A percentile compares a stretch with the other conserved stretches of the same genome.
These are phyloP conservation scores for Castanopsis chinensis DNA, from an alignment of 306 rosid species.

Conservation along the genomic window DNA sequence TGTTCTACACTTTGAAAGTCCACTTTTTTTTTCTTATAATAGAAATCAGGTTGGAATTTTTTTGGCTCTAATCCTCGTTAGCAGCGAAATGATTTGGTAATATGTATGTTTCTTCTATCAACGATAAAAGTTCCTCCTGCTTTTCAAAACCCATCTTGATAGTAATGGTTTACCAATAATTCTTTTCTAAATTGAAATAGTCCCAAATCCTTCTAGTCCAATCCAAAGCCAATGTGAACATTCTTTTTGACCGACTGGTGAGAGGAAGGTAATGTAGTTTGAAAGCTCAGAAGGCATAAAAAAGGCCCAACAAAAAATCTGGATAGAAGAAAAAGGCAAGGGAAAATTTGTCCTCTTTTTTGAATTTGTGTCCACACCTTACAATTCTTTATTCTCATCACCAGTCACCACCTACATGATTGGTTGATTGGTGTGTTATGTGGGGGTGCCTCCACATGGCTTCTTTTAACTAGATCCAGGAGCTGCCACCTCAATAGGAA, in stretches of 20 bases:
- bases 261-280: constrained; percentile 14
- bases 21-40: not conserved
- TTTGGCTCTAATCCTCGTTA: not conserved
- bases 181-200: constrained; percentile 24
- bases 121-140: constrained; percentile 10
- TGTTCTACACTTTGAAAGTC: constrained; percentile 18
- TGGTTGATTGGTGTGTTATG: constrained; percentile 15
- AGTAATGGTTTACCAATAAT: not conserved
- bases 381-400: constrained; percentile 8
- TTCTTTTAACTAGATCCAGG: not conserved
- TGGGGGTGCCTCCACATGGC: constrained; percentile 47
- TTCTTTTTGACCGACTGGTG: constrained; percentile 51
- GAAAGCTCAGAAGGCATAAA: constrained; percentile 18
- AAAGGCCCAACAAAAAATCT: constrained; percentile 16
- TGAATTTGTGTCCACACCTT: constrained; percentile 8
- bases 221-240: constrained; percentile 40
- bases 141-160: constrained; percentile 14
- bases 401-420: constrained; percentile 21
- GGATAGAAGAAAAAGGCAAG: not conserved
- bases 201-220: constrained; percentile 22
- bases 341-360: constrained; percentile 20
- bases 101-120: not conserved
- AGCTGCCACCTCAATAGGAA: constrained; percentile 14
- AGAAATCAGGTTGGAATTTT: too few relatives aligned
- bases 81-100: not conserved